These are phyloP conservation scores for Arthromyces matolae DNA, from an alignment of 768 basidiomycete species.

Conservation along the genomic window DNA sequence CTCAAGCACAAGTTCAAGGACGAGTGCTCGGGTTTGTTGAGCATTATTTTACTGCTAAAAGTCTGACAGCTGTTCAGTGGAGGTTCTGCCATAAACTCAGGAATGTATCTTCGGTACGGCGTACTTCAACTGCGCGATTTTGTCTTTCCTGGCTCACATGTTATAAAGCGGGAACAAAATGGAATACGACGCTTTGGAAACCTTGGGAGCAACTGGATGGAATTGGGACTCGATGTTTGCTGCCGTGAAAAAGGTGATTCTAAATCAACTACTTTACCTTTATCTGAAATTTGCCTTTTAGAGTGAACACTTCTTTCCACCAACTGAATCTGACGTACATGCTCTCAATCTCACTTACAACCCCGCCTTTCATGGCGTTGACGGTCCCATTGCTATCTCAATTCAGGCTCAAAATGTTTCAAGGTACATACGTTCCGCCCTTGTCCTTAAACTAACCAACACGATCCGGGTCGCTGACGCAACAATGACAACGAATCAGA, in stretches of 20 bases:
- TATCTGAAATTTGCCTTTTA: background rate
- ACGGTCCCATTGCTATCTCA: slow-evolving; percentile 12
- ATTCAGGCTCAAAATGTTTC: slow-evolving; percentile 12
- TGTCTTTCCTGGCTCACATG: background rate
- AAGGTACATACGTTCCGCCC: background rate
- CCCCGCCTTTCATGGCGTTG: slow-evolving; percentile 8
- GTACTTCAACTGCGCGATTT: too few relatives aligned
- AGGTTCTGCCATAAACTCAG: slow-evolving; percentile 15
- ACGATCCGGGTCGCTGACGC: background rate
- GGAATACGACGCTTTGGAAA: slow-evolving; percentile 14
- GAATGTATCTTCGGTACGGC: slow-evolving; percentile 14
- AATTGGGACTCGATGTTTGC: slow-evolving; percentile 14
- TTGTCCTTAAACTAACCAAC: background rate
- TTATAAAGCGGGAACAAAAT: slow-evolving; percentile 10
- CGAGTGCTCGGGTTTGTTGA: slow-evolving; percentile 12
- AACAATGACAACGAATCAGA: too few relatives aligned
- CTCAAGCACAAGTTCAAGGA: slow-evolving; percentile 13
- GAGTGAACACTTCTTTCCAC: slow-evolving; percentile 16
- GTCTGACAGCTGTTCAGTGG: too few relatives aligned
- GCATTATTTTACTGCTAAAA: too few relatives aligned
- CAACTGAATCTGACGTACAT: slow-evolving; percentile 1
- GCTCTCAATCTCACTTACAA: slow-evolving; percentile 8
- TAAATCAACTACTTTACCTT: background rate
- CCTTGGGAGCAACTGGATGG: slow-evolving; percentile 12
- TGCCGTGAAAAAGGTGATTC: slow-evolving; percentile 10